phyloP scores from a whole-genome alignment of 257 asterid species.

The Capsicum baccatum region DNA sequence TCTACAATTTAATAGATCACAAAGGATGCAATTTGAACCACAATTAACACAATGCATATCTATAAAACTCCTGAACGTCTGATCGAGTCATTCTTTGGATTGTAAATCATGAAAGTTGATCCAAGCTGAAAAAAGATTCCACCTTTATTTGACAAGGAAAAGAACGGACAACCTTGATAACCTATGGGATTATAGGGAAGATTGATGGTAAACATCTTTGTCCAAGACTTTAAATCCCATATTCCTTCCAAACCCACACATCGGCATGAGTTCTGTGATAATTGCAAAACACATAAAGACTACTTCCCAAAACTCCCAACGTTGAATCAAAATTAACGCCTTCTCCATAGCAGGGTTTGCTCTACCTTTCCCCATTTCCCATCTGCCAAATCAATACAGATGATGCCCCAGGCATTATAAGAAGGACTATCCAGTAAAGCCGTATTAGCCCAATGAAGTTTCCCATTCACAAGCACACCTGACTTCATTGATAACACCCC shows the following conservation, averaged over 20 bases:
- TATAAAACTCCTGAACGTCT: background rate
- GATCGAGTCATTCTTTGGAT: no score
- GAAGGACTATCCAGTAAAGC: no score
- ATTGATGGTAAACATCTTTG: constrained; percentile 26
- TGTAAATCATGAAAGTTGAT: no score
- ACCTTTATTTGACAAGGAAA: no score
- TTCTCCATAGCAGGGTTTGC: background rate
- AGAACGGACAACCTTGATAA: no score
- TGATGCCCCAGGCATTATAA: background rate
- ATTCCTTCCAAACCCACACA: constrained; percentile 46
- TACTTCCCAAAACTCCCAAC: background rate
- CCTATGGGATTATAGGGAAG: constrained; percentile 34
- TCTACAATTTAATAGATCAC: no score
- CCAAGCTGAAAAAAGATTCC: no score
- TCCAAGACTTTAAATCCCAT: constrained; percentile 44
- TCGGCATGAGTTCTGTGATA: background rate
- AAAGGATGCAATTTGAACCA: no score
- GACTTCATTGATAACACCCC: no score
- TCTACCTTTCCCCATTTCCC: background rate
- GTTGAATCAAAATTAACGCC: background rate
- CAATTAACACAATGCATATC: no score
- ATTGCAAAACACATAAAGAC: constrained; percentile 26
- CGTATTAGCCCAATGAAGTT: no score
- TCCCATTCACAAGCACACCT: no score
- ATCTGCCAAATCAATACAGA: background rate